Evolutionary conservation across 1,284 basidiomycete species (phyloP).

Genomic region (Austroboletus rostrupii): DNA sequence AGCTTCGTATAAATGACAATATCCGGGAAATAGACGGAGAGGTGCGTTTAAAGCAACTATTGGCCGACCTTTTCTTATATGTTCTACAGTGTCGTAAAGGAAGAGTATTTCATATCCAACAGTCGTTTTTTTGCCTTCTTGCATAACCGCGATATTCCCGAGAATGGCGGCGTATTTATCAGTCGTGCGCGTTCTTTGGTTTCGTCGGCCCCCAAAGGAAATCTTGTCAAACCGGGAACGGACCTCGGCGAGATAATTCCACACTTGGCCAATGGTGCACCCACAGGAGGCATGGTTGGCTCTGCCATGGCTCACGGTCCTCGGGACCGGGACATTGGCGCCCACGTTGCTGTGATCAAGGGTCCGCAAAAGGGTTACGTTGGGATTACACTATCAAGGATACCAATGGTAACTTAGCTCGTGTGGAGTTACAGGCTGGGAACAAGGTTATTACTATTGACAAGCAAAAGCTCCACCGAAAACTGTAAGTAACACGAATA

Average conservation of each 20-base stretch:
- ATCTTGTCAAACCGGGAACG: slow-evolving; percentile 56
- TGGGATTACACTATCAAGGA: slow-evolving; percentile 95
- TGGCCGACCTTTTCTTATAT: background rate
- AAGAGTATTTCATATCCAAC: slow-evolving; percentile 90
- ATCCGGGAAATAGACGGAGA: slow-evolving; percentile 93
- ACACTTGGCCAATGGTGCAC: slow-evolving; percentile 56
- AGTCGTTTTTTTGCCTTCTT: slow-evolving; percentile 92
- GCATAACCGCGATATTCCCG: slow-evolving; percentile 85
- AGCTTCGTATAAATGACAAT: slow-evolving; percentile 81
- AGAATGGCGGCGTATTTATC: slow-evolving; percentile 95
- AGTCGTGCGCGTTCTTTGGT: slow-evolving; percentile 76
- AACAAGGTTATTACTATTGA: slow-evolving; percentile 90
- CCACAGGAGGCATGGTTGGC: slow-evolving; percentile 76
- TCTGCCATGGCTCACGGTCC: slow-evolving; percentile 71
- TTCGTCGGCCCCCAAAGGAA: slow-evolving; percentile 83
- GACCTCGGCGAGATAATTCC: slow-evolving; percentile 99
- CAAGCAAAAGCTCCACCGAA: slow-evolving; percentile 74
- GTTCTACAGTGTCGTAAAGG: slow-evolving; percentile 76
- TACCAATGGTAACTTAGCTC: slow-evolving; percentile 82
- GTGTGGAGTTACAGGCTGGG: slow-evolving; percentile 89
- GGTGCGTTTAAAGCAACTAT: slow-evolving; percentile 41
- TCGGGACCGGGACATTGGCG: slow-evolving; percentile 81
- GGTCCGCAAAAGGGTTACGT: slow-evolving; percentile 90
- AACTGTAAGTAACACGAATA: slow-evolving; percentile 59
- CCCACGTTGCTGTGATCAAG: slow-evolving; percentile 77